Base-by-base conservation (phyloP, 1,139 yeast species). In the Yamadazyma pseudoaaseri region DNA sequence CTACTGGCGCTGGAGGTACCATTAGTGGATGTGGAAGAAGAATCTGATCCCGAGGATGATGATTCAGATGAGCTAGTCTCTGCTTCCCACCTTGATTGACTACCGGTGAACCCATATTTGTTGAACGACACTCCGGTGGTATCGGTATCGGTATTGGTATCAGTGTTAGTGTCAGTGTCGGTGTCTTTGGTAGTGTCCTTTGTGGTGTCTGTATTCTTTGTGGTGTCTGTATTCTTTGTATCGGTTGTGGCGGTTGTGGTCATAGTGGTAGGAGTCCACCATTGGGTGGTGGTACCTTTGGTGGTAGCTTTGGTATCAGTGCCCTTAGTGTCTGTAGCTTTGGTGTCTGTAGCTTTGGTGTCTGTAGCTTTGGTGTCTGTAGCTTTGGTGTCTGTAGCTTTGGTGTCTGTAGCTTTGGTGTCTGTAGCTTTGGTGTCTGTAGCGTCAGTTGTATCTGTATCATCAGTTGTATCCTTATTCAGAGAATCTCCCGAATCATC, bases 21-120 rank as follows among this genome's bases (percentile, higher is more conserved):
- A 33, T 56, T 55, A 20, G 47, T 35, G 13, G 48, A 32, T 6
- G 36, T 32, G 6, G 52, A 41, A 4, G 53, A 42, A 5, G 35
- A 34, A 9, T 6, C 13, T 7, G n/a, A 10, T 6, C 12, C n/a
- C 13, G 6, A 6, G 2, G 56, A 42, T 11, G 27, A 16, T 5
- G 40, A 34, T 5, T 33, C 29, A n/a, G 48, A 37, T 3, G 45
- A 29, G 5, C 25, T 36, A 1, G 34, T 33, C 11, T 42, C 26
- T 3, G 54, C 53, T 20, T 42, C 44, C 74, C 74, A 68, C 3
- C 47, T 47, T 0, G 64, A 55, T 44, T 68, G 70, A 3, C 58
- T 45, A 1, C 74, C 74, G 3, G 70, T 62, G 45, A 68, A 68
- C 2, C 74, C 74, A 60, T 62, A 68, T 43, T 65, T 65, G 48